Base-by-base conservation (phyloP, 202 grass and related monocot species). In the Zizania palustris region DNA sequence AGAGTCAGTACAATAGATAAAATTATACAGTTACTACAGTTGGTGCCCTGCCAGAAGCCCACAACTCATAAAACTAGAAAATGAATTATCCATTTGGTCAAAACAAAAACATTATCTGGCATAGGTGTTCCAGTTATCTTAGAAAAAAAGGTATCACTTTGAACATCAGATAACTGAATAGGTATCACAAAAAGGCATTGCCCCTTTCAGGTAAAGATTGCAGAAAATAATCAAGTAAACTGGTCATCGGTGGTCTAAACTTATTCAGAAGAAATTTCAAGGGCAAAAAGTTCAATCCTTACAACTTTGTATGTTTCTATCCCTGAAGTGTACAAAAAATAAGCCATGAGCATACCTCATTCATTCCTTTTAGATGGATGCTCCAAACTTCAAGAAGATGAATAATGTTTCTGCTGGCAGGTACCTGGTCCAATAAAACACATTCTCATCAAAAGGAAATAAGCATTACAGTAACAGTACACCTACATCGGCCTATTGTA, bases 381-480 rank as follows among this genome's bases (percentile, higher is more conserved):
- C 75, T 73, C 93, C 93, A 97, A 58, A 65, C 73, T 71, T 88
- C 46, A 85, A 97, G 77, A 60, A 93, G 68, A 64, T 55, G 63
- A 68, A 80, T 42, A 90, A 86, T 48, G 73, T 78, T 86, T 84
- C 60, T 68, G 77, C 55, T 33, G 90, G 80, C 68, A 93, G 67
- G 65, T 90, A 91, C 77, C 90, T 96, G 69, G 55, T 85, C 46
- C 73, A 90, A 61, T 41, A 87, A 35, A 86, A 75, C 34, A 78
- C 40, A 85, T 19, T 34, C 28, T 69, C 37, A 73, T 16, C 37
- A 65, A 48, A 45, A 46, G 19, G 45, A 69, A 43, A 75, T 74
- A 53, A 74, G 67, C 41, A 38, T 48, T 48, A 48, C 49, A 60
- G 14, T 5, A 61, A 43, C 49, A 20, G 28, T 1, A 28, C 28